Percentiles rank a stretch among this genome's conserved stretches.
phyloP scores from a whole-genome alignment of 768 basidiomycete species.

The Inosperma sp. region DNA sequence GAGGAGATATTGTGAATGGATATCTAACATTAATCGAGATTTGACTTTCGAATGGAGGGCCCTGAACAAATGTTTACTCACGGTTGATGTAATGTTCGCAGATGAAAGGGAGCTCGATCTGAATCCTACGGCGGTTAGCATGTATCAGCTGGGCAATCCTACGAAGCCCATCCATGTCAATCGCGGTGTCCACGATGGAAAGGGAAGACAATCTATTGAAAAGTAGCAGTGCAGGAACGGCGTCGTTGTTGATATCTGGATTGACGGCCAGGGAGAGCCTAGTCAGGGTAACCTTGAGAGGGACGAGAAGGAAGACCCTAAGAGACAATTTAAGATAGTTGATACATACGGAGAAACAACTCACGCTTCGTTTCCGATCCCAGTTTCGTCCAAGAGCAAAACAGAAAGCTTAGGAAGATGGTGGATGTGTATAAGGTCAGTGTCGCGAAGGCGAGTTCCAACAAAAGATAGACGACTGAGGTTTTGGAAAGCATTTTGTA shows the following conservation, averaged over 20 bases:
- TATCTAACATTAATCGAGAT: slow-evolving; percentile 27
- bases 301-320: slow-evolving; percentile 55
- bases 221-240: slow-evolving; percentile 49
- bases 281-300: slow-evolving; percentile 50
- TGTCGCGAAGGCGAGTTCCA: slow-evolving; percentile 41
- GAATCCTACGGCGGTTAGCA: slow-evolving; percentile 37
- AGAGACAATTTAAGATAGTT: background rate
- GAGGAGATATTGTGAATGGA: slow-evolving; percentile 46
- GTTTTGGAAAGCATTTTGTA: slow-evolving; percentile 47
- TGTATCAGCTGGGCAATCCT: slow-evolving; percentile 38
- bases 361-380: slow-evolving; percentile 60
- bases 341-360: slow-evolving; percentile 16
- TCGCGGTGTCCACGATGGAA: slow-evolving; percentile 48
- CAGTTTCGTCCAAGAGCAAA: slow-evolving; percentile 48
- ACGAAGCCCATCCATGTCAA: slow-evolving; percentile 57
- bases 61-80: slow-evolving; percentile 31
- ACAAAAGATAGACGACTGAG: slow-evolving; percentile 49
- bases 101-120: slow-evolving; percentile 48
- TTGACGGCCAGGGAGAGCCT: slow-evolving; percentile 52
- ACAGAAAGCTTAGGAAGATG: slow-evolving; percentile 47
- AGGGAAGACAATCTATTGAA: slow-evolving; percentile 46
- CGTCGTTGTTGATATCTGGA: slow-evolving; percentile 50
- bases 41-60: too few relatives aligned
- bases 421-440: slow-evolving; percentile 48
- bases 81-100: slow-evolving; percentile 55